Evolutionary conservation across 2,329 filamentous ascomycete genomes (phyloP), one percentile per base, ranked within the genome.

Genomic region (Stromatinia cepivora): DNA sequence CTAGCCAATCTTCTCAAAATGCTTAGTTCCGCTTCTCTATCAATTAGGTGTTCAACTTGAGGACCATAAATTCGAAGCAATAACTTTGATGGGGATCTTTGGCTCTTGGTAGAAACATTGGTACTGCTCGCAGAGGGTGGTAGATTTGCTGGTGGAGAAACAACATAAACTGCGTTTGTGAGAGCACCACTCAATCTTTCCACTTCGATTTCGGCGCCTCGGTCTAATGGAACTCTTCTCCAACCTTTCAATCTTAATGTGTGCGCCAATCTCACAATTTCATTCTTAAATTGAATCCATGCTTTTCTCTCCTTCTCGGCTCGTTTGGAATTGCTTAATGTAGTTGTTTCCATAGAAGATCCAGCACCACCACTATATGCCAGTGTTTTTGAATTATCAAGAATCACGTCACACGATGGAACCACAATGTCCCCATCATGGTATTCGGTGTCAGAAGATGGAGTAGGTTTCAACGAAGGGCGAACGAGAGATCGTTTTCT

Each of bases 111-210:
- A 28, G 82, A 72, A 81, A 79, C 65, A 74, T 66, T 75, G 36
- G 73, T 79, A 67, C 76, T 73, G 10, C 54, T 67, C 25, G 54
- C 36, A 28, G 68, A 67, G 1, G 78, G 78, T 57, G 79, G 76
- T 15, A 93, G 74, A 48, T 91, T 84, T 52, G 86, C 82, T 0
- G 94, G 94, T 1, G 94, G 94, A 1, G 88, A 91, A 31, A 98
- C 93, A 64, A 97, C 93, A 78, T 98, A 99, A 48, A 99, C 94
- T 15, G 94, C 93, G 78, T 99, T 99, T 28, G 95, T 99, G 74
- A 99, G 81, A 11, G 95, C 95, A 71, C 95, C 95, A 78, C 94
- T 97, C 39, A 96, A 83, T 63, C 92, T 86, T 79, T 92, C 86
- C 8, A 95, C 90, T 2, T 85, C 85, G 72, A 95, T 89, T 50